Base-by-base conservation (phyloP, 2,329 filamentous ascomycete species). In the Raffaelea ambrosiae region DNA sequence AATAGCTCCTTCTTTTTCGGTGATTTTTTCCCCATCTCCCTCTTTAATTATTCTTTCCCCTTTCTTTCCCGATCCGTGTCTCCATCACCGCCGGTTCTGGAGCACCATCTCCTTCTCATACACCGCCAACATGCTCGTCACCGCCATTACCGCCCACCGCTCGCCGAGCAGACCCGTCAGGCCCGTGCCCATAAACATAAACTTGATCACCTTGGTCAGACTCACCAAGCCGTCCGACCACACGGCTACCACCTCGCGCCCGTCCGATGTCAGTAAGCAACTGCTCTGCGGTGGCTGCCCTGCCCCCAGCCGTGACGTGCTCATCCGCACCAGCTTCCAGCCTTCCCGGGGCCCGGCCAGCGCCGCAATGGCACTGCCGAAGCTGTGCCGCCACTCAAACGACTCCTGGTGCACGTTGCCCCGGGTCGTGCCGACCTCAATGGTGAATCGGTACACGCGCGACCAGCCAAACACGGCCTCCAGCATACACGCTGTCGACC, bases 331-430 rank as follows among this genome's bases (percentile, higher is more conserved):
- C 7, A 73, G 61, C 58, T 71, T 70, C 64, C 65, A 69, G 9
- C 69, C 67, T 13, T 55, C 52, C 4, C 53, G 57, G n/a, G 55
- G 48, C 7, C 61, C 55, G 21, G 58, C 60, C 3, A 70, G 56
- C 5, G 51, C 52, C 36, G 54, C 56, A 26, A 71, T 59, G 36
- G 64, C 67, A 4, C 51, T 50, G 39, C 65, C 64, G 31, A 55
- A 55, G 49, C 62, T 64, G 50, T 63, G 59, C 3, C 68, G 64
- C 70, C 70, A 73, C 58, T 72, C 65, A 52, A 69, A 72, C 18
- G 51, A 43, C 54, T 72, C 69, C 20, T 53, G 49, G 20, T 48
- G 47, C n/a, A 48, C 39, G 5, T 46, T 44, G 18, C 33, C 20
- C n/a, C 23, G 48, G 19, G 40, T 44, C 41, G 57, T 48, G 31